phyloP scores from a whole-genome alignment of 495 filamentous ascomycete species.

The Daldinia vernicosa region DNA sequence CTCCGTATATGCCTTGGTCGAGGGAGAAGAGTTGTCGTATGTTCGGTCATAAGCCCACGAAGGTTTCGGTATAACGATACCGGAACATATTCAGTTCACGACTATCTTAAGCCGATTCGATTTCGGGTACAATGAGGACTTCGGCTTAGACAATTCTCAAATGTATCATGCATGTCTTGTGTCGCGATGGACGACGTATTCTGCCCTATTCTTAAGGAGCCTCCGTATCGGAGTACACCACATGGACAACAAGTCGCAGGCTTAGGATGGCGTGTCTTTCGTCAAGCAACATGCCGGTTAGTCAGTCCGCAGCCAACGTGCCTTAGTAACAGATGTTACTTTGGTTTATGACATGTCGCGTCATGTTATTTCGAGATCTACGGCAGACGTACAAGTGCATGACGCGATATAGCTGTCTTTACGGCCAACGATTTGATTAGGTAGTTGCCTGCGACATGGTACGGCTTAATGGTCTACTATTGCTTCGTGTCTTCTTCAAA shows the following conservation, averaged over 20 bases:
- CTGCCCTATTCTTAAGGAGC: background rate
- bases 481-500: background rate
- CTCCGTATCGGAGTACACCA: slow-evolving; percentile 14
- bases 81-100: background rate
- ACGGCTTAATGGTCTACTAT: slow-evolving; percentile 20
- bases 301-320: background rate
- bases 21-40: background rate
- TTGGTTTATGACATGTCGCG: background rate
- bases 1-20: background rate
- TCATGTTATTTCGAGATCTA: background rate
- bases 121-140: background rate
- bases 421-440: slow-evolving; percentile 5
- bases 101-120: slow-evolving; percentile 1
- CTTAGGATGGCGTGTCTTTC: background rate
- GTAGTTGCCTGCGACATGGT: slow-evolving; percentile 7
- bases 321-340: background rate
- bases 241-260: background rate
- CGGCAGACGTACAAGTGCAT: background rate
- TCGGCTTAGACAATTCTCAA: slow-evolving; percentile 4
- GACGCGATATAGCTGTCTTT: background rate
- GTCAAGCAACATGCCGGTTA: slow-evolving; percentile 10
- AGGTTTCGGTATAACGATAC: background rate
- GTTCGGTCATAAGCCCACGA: background rate
- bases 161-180: slow-evolving; percentile 27
- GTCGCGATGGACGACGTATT: slow-evolving; percentile 3